phyloP scores from a whole-genome alignment of 495 filamentous ascomycete genomes.

The Sporormia fimetaria region DNA sequence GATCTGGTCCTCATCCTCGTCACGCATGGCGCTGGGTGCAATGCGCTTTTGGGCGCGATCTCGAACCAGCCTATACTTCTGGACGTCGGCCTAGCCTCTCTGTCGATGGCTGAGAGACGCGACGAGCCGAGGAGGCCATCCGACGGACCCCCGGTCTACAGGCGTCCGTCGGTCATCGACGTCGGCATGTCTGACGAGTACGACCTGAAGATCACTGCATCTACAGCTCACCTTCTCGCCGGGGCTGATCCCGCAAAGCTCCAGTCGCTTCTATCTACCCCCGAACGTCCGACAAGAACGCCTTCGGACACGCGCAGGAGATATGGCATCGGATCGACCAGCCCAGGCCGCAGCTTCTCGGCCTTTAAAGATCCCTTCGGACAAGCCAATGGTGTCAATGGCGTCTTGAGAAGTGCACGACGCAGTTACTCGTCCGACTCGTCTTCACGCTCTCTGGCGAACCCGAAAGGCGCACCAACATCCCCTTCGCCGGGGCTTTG shows the following conservation, averaged over 20 bases:
- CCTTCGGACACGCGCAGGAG: neutral
- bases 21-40: constrained; percentile 95
- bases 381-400: constrained; percentile 23
- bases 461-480: constrained; percentile 19
- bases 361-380: neutral
- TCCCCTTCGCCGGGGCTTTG: constrained; percentile 17
- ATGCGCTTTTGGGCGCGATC: constrained; percentile 84
- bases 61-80: constrained; percentile 79
- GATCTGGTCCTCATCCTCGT: constrained; percentile 83
- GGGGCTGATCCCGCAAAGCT: constrained; percentile 31
- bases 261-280: constrained; percentile 13
- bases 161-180: constrained; percentile 29
- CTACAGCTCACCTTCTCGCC: constrained; percentile 66
- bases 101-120: constrained; percentile 78
- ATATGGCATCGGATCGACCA: constrained; percentile 1
- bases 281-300: constrained; percentile 5
- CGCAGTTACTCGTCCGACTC: constrained; percentile 24
- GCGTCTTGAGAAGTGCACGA: constrained; percentile 29
- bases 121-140: constrained; percentile 29
- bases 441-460: constrained; percentile 23
- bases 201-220: constrained; percentile 63
- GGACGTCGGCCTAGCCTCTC: constrained; percentile 77
- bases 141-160: constrained; percentile 1
- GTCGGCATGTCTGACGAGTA: constrained; percentile 48
- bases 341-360: constrained; percentile 15